Base-by-base conservation (phyloP, 2,329 filamentous ascomycete genomes). In the Calonectria hongkongensis region DNA sequence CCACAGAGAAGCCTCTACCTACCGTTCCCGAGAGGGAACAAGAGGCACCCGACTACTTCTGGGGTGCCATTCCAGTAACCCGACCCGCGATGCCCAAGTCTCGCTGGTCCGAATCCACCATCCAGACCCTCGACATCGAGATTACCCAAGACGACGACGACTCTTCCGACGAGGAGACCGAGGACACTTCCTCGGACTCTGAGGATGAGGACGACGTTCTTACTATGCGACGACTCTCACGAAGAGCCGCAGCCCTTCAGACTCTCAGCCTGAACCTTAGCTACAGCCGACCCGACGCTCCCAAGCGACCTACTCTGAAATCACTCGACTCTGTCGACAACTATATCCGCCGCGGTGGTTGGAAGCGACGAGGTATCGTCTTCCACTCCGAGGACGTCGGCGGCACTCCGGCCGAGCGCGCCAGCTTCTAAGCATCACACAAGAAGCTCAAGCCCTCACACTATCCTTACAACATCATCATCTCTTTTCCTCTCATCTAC, bases 91-190 rank as follows among this genome's bases (percentile, higher is more conserved):
- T 84, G 74, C 82, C 81, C 2, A 79, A 82, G 64, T 86, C 85
- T 25, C 83, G 82, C 69, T 87, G 85, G 85, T 87, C 85, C 47
- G 85, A 85, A 66, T 87, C 85, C 9, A 87, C 85, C 36, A 82
- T 86, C 68, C 79, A 83, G 73, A 79, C 76, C 64, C 72, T 80
- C 39, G 75, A 76, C 28, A 65, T 64, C 28, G 71, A 76, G 54
- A 73, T 76, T 25, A 71, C 72, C 39, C 80, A 81, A n/a, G 75
- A 79, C 6, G 71, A 74, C 9, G 74, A 74, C 30, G 70, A 75
- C 28, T 76, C 78, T 41, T 68, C 66, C n/a, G 67, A 70, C 5
- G 75, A 77, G 16, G 72, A 79, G 50, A 74, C 78, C n/a, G 74
- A 76, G n/a, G 71, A 76, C 56, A 63, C 76, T 28, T 74, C 73